Evolutionary conservation across 495 filamentous ascomycete genomes (phyloP).

Genomic region (Podospora anserina): DNA sequence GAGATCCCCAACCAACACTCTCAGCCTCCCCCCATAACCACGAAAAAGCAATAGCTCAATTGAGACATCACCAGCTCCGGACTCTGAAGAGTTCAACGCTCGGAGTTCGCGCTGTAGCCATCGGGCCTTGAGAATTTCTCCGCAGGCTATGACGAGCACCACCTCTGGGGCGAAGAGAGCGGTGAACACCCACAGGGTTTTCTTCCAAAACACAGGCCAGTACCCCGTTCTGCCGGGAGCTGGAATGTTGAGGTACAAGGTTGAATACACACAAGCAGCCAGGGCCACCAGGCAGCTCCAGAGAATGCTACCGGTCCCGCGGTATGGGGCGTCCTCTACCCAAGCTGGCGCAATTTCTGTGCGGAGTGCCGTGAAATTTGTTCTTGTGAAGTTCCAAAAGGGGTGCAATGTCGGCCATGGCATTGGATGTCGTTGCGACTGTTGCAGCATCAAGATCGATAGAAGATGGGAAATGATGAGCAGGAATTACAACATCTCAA

Average conservation of each 20-base stretch:
- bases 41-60: slow-evolving; percentile 13
- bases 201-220: neutral
- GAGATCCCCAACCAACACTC: neutral
- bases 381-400: neutral
- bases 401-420: neutral
- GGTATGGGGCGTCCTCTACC: neutral
- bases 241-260: slow-evolving; percentile 12
- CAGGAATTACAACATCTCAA: no score
- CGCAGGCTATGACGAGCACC: slow-evolving; percentile 1
- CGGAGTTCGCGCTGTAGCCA: neutral
- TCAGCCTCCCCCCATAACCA: slow-evolving; percentile 11
- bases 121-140: slow-evolving; percentile 7
- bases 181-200: neutral
- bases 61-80: neutral
- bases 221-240: neutral
- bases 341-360: neutral
- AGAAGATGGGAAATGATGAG: neutral
- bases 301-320: neutral
- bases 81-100: neutral
- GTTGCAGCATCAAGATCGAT: no score
- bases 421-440: neutral
- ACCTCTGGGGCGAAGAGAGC: slow-evolving; percentile 6
- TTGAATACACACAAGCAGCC: neutral
- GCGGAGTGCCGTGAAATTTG: slow-evolving; percentile 1
- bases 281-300: neutral